Conservation (phyloP, 306 rosid species). For the Canavalia ensiformis region DNA sequence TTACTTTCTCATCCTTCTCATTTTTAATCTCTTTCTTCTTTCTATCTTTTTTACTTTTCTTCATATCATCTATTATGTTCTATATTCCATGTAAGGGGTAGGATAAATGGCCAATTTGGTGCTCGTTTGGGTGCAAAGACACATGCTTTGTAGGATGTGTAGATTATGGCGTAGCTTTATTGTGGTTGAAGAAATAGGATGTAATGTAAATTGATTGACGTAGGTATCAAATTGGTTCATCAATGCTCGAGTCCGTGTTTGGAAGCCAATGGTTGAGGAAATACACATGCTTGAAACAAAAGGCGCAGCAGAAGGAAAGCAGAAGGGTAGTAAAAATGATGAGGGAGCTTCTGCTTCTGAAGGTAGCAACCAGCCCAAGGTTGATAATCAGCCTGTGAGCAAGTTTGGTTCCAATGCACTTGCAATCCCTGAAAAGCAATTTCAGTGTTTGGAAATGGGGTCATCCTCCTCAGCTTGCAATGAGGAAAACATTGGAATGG, state of each 20-base stretch:
- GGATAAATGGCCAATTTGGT: not conserved
- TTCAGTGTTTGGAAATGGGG: conserved; percentile 53
- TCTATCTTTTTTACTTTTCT: too few relatives aligned
- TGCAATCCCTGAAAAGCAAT: conserved; percentile 46
- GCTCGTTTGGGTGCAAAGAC: not conserved
- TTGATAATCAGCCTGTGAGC: conserved; percentile 19
- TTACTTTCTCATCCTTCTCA: too few relatives aligned
- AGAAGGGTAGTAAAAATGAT: conserved; percentile 42
- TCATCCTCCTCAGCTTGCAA: conserved; percentile 43
- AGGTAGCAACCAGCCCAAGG: conserved; percentile 41
- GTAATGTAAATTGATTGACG: not conserved
- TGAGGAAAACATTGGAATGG: conserved; percentile 45
- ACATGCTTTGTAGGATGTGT: not conserved
- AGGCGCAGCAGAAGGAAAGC: conserved; percentile 52
- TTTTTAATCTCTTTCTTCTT: too few relatives aligned
- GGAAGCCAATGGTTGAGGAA: conserved; percentile 99
- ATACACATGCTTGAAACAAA: conserved; percentile 90
- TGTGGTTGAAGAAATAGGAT: conserved; percentile 6
- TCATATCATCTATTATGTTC: not conserved
- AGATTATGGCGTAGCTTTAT: not conserved
- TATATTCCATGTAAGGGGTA: not conserved
- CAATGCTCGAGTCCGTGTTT: conserved; percentile 92
- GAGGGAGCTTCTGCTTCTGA: conserved; percentile 47
- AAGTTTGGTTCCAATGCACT: conserved; percentile 13
- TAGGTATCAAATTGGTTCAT: conserved; percentile 99